phyloP scores from a whole-genome alignment of 2,329 filamentous ascomycete genomes.

The Beauveria sp. region DNA sequence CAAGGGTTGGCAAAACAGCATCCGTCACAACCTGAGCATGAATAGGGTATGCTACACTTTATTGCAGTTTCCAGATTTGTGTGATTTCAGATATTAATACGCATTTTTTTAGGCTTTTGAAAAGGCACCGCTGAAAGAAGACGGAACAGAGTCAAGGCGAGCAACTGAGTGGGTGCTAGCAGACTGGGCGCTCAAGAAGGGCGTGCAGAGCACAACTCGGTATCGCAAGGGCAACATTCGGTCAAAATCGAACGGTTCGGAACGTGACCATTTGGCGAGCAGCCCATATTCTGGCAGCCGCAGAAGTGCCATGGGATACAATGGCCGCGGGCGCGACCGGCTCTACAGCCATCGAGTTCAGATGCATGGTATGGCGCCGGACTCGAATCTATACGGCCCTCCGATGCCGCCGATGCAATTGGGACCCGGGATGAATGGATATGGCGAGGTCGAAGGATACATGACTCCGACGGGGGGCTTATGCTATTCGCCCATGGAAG shows the following conservation, averaged over 20 bases:
- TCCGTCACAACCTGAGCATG: slow-evolving; percentile 94
- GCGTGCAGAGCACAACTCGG: slow-evolving; percentile 79
- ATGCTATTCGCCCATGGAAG: background rate
- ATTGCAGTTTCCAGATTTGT: background rate
- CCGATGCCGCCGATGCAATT: background rate
- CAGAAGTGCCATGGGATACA: background rate
- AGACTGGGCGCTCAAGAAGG: slow-evolving; percentile 57
- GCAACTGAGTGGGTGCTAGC: slow-evolving; percentile 71
- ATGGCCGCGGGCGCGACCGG: background rate
- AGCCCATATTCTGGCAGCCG: background rate
- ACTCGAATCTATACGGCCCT: background rate
- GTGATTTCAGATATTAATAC: slow-evolving; percentile 10
- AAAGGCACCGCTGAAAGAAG: slow-evolving; percentile 33
- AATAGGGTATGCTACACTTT: slow-evolving; percentile 57
- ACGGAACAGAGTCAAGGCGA: slow-evolving; percentile 42
- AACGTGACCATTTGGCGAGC: background rate
- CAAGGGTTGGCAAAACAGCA: slow-evolving; percentile 89
- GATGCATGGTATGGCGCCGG: background rate
- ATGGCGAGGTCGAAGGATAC: background rate
- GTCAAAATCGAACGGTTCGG: background rate
- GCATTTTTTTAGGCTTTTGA: slow-evolving; percentile 29
- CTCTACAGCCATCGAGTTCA: background rate
- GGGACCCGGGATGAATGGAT: background rate
- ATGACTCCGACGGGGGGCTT: background rate
- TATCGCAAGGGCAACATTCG: slow-evolving; percentile 44